These are phyloP conservation scores for Clonostachys chloroleuca DNA, from an alignment of 2,329 filamentous ascomycete genomes.

Conservation along the genomic window DNA sequence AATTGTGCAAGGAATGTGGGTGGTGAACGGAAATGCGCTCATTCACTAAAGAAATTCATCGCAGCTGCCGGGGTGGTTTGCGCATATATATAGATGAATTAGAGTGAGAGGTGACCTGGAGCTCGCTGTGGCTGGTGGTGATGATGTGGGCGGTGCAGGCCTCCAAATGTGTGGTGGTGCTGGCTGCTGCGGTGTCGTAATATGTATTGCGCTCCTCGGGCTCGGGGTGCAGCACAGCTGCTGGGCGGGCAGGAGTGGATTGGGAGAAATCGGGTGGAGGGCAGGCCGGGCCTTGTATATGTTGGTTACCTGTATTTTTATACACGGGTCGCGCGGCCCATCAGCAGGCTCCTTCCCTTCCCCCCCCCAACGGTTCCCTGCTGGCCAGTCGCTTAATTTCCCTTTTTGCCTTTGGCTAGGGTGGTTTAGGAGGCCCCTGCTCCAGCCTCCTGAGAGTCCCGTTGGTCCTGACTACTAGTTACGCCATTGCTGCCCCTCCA, in stretches of 20 bases:
- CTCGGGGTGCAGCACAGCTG: not conserved
- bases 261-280: slow-evolving; percentile 34
- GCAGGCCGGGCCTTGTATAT: slow-evolving; percentile 38
- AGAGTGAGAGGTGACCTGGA: not conserved
- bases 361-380: not conserved
- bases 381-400: slow-evolving; percentile 4
- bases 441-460: not conserved
- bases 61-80: too few species aligned
- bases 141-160: not conserved
- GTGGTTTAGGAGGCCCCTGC: not conserved
- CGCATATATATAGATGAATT: not conserved
- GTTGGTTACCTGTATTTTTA: slow-evolving; percentile 38
- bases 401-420: slow-evolving; percentile 6
- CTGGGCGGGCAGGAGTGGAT: not conserved
- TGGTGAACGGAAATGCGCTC: not conserved
- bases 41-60: not conserved
- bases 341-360: not conserved
- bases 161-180: not conserved
- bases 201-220: not conserved
- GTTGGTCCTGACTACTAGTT: not conserved
- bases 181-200: not conserved
- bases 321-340: slow-evolving; percentile 25
- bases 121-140: too few species aligned
- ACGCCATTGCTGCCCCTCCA: too few species aligned
- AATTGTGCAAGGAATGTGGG: not conserved